phyloP scores from a whole-genome alignment of 1,139 yeast genomes.

The Kazachstania sp. region DNA sequence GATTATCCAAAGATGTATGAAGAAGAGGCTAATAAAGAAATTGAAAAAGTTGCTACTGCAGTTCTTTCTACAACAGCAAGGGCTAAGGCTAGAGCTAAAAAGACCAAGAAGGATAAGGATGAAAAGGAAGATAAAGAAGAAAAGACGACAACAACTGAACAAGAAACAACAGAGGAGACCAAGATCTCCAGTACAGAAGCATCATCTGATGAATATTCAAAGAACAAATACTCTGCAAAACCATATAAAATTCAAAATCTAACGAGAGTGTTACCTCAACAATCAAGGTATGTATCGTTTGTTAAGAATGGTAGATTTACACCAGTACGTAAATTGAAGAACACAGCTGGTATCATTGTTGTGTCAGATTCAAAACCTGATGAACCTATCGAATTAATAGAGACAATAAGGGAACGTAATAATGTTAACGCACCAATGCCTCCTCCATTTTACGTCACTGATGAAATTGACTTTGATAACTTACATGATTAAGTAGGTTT shows the following conservation, averaged over 20 bases:
- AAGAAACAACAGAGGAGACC: constrained; percentile 17
- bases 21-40: constrained; percentile 70
- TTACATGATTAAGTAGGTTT: background rate
- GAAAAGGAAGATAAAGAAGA: constrained; percentile 34
- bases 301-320: constrained; percentile 65
- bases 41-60: constrained; percentile 87
- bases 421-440: constrained; percentile 87
- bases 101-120: constrained; percentile 50
- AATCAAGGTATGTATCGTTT: constrained; percentile 75
- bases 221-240: constrained; percentile 40
- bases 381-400: constrained; percentile 59
- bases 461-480: constrained; percentile 25
- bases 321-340: constrained; percentile 76
- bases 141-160: constrained; percentile 24
- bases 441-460: constrained; percentile 52
- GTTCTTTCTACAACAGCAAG: constrained; percentile 87
- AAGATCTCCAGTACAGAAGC: constrained; percentile 24
- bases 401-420: constrained; percentile 77
- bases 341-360: constrained; percentile 74
- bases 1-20: constrained; percentile 87
- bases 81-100: constrained; percentile 87
- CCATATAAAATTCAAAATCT: constrained; percentile 68
- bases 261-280: constrained; percentile 88
- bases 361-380: constrained; percentile 63
- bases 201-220: constrained; percentile 30